Evolutionary conservation across 202 grass and related monocot genomes (phyloP).

Genomic region (Carex arenaria): DNA sequence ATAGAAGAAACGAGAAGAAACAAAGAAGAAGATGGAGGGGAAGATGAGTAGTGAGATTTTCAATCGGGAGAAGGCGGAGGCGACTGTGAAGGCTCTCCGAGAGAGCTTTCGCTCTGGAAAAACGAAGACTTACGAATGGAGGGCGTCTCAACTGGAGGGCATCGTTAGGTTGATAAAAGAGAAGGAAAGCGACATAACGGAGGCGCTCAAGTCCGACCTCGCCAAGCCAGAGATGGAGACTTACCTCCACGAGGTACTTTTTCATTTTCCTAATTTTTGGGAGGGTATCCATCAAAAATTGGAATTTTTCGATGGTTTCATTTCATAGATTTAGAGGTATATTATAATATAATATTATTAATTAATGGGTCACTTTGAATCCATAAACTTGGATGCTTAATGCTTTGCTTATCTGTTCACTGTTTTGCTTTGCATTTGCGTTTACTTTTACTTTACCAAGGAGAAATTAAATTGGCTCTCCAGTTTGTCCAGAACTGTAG

Average conservation of each 20-base stretch:
- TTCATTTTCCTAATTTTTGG: background rate
- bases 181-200: constrained; percentile 58
- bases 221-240: constrained; percentile 73
- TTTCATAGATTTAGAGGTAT: background rate
- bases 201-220: constrained; percentile 64
- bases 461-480: background rate
- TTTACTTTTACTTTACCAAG: background rate
- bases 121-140: constrained; percentile 66
- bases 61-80: constrained; percentile 31
- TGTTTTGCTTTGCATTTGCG: background rate
- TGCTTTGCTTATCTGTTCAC: background rate
- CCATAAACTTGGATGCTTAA: background rate
- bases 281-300: background rate
- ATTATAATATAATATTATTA: too few relatives aligned
- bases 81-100: constrained; percentile 34
- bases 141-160: constrained; percentile 48
- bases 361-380: background rate
- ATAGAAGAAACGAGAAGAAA: background rate
- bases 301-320: background rate
- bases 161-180: constrained; percentile 56
- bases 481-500: background rate
- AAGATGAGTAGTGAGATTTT: background rate
- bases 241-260: constrained; percentile 63
- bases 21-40: background rate
- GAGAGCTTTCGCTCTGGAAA: constrained; percentile 44